Percentiles rank a stretch among this genome's conserved stretches.
Evolutionary conservation across 768 basidiomycete species (phyloP).

Genomic region (Podaxis sp.): DNA sequence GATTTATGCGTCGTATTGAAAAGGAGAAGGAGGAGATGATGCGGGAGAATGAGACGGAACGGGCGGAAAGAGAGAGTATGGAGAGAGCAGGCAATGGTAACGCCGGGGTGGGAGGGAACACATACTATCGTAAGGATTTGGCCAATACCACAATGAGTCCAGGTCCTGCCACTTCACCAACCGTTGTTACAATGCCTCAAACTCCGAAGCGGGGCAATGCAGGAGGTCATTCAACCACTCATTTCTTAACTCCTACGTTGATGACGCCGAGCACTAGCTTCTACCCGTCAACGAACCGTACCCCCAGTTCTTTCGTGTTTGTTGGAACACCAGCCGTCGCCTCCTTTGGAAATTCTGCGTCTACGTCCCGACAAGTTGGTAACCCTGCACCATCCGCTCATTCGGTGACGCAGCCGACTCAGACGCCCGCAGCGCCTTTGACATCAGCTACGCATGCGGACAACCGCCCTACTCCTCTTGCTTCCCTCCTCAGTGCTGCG

Average conservation of each 20-base stretch:
- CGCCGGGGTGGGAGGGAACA: conserved; percentile 15
- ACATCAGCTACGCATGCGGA: conserved; percentile 7
- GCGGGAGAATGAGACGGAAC: conserved; percentile 26
- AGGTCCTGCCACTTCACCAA: conserved; percentile 15
- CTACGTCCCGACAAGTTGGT: conserved; percentile 8
- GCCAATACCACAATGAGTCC: conserved; percentile 6
- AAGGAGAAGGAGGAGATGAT: conserved; percentile 32
- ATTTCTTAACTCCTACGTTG: conserved; percentile 6
- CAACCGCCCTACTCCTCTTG: conserved; percentile 38
- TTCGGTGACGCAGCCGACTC: not conserved
- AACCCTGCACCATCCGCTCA: not conserved
- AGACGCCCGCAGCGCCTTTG: conserved; percentile 10
- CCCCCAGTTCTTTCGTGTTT: conserved; percentile 23
- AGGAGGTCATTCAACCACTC: not conserved
- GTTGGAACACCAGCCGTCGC: conserved; percentile 19
- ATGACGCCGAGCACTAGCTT: conserved; percentile 6
- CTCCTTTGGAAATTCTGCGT: conserved; percentile 12
- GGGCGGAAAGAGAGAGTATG: conserved; percentile 24
- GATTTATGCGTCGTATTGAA: conserved; percentile 36
- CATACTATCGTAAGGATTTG: conserved; percentile 19
- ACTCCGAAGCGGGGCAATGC: conserved; percentile 20
- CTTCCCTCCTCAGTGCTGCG: conserved; percentile 59
- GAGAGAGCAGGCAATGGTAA: conserved; percentile 23
- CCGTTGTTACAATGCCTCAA: conserved; percentile 8
- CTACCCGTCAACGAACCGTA: conserved; percentile 4